Base-by-base conservation (phyloP, 495 filamentous ascomycete genomes). In the Barbatosphaeria neglecta region DNA sequence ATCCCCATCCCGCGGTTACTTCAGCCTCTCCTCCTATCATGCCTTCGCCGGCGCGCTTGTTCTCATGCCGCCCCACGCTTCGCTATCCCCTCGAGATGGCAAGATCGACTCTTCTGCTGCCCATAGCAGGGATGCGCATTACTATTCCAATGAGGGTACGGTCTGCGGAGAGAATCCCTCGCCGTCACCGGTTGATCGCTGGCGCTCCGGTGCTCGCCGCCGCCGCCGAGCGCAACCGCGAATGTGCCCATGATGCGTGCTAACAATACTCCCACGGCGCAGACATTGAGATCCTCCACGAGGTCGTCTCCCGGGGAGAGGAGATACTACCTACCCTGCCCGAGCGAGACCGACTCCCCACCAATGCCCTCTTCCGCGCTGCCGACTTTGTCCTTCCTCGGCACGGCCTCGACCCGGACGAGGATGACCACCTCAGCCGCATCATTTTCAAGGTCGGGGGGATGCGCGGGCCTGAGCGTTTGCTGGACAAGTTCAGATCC, bases 361-460 rank as follows among this genome's bases (percentile, higher is more conserved):
- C 83, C 53, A 79, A 82, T 62, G 85, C 86, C 17, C 73, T 94
- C 22, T 94, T 90, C 64, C 68, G 73, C 16, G 84, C 86, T 27
- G 92, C 92, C 55, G 82, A 93, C 53, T 67, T 76, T 47, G 70
- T 86, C 22, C 73, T 92, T 37, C 72, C 72, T 3, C 69, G 80
- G 55, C 65, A 83, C 70, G 82, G 79, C 49, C 63, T 81, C 51
- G 71, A 87, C 50, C 69, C 77, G 27, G 81, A 86, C 49, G 75
- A 86, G 52, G 83, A 89, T 55, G 78, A 76, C 53, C 72, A 80
- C 44, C 86, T 86, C 55, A 73, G 86, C 63, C 78, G 83, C 59
- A 80, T 89, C 59, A 62, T 95, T 49, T 82, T 93, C 60, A 84
- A 82, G 62, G 81, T 95, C 66, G 85, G 86, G 33, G 80, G 77